Evolutionary conservation across 2,329 filamentous ascomycete genomes (phyloP).

Genomic region (Fusarium buharicum): DNA sequence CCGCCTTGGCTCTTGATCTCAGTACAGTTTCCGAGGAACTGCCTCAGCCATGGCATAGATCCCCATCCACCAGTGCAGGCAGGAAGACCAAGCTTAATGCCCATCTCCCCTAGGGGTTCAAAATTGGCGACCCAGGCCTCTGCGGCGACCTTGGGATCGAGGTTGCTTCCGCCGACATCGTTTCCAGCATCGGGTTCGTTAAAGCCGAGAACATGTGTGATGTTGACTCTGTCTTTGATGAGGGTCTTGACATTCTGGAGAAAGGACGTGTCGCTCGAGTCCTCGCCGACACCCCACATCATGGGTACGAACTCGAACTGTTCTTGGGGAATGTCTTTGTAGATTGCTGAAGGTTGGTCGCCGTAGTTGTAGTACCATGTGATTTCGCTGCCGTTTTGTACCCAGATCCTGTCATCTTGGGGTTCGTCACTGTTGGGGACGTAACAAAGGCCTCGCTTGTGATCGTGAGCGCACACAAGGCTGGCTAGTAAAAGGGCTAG

Average conservation of each 20-base stretch:
- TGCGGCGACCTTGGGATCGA: constrained; percentile 70
- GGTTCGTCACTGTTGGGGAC: constrained; percentile 66
- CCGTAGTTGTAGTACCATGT: constrained; percentile 91
- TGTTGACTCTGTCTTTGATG: constrained; percentile 63
- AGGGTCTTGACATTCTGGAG: constrained; percentile 66
- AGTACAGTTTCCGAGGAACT: constrained; percentile 73
- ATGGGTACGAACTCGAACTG: constrained; percentile 81
- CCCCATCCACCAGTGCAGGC: constrained; percentile 70
- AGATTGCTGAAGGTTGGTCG: constrained; percentile 64
- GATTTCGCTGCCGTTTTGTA: constrained; percentile 64
- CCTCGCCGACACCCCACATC: constrained; percentile 73
- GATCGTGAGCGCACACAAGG: constrained; percentile 46
- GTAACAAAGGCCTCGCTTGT: constrained; percentile 79
- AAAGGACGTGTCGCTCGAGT: constrained; percentile 67
- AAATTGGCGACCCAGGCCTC: constrained; percentile 76
- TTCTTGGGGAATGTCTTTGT: constrained; percentile 59
- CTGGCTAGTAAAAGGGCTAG: constrained; percentile 37
- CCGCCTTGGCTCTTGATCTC: constrained; percentile 60
- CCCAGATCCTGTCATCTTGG: constrained; percentile 74
- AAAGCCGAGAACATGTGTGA: constrained; percentile 77
- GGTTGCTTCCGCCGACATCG: constrained; percentile 68
- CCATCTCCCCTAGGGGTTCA: constrained; percentile 71
- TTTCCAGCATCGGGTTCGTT: constrained; percentile 78
- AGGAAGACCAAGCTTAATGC: constrained; percentile 76
- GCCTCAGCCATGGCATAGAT: constrained; percentile 73